Conservation (phyloP, 2,329 filamentous ascomycete genomes). For the Clathrospora elynae region DNA sequence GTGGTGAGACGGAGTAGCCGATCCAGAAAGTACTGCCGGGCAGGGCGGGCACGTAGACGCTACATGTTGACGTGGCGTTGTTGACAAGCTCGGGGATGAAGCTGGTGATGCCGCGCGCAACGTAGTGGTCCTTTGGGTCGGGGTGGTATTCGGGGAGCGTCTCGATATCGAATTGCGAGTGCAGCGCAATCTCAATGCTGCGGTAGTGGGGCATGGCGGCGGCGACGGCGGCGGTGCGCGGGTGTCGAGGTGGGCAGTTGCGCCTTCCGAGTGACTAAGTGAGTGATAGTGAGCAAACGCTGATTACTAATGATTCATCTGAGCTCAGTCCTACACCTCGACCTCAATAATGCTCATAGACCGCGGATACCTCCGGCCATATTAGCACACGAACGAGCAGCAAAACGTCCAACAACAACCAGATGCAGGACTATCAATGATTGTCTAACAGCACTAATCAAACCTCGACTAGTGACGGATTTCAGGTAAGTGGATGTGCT, state of each 20-base stretch:
- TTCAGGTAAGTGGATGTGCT: no score
- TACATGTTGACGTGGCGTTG: constrained; percentile 37
- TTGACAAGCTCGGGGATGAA: constrained; percentile 22
- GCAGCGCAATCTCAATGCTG: constrained; percentile 49
- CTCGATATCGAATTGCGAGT: constrained; percentile 51
- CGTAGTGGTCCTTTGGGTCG: constrained; percentile 19
- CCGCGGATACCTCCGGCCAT: no score
- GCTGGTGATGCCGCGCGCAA: constrained; percentile 10
- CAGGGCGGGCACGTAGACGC: constrained; percentile 44
- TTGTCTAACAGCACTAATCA: no score
- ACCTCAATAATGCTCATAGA: no score
- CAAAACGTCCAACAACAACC: no score
- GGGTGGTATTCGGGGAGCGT: constrained; percentile 48
- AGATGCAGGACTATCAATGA: no score
- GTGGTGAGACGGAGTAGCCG: constrained; percentile 43
- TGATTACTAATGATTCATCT: no score
- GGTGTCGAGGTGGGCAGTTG: not conserved
- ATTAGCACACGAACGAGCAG: no score
- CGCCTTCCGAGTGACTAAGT: not conserved
- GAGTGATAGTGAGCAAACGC: no score
- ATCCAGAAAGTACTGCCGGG: constrained; percentile 53
- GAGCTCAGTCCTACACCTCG: no score
- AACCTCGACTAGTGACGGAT: no score
- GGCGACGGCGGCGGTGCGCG: not conserved
- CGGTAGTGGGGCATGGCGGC: constrained; percentile 40